A percentile compares a stretch with the other conserved stretches of the same genome.
Conservation (phyloP, 2,329 filamentous ascomycete genomes). For the Colletotrichum endophyticum region DNA sequence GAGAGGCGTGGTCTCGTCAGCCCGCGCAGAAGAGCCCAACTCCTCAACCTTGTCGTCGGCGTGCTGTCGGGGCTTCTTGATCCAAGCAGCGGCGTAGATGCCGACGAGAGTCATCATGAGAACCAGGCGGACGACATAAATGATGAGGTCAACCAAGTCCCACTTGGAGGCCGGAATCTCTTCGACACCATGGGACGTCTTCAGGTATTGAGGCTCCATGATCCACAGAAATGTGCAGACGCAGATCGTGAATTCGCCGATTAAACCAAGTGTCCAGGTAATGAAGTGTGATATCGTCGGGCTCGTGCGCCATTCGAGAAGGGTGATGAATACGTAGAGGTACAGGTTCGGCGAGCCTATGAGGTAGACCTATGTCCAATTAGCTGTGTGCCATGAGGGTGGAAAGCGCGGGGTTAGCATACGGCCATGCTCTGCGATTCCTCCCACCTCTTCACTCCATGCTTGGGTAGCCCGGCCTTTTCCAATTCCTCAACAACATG, state of each 20-base stretch:
- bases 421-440: constrained; percentile 18
- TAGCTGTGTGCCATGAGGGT: constrained; percentile 15
- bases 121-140: constrained; percentile 72
- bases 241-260: constrained; percentile 76
- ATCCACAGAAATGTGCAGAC: constrained; percentile 73
- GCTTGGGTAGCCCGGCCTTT: neutral
- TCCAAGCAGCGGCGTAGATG: constrained; percentile 47
- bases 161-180: constrained; percentile 38
- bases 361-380: constrained; percentile 73
- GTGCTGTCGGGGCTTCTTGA: constrained; percentile 43
- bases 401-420: neutral
- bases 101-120: constrained; percentile 66
- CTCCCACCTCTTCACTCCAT: neutral
- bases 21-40: constrained; percentile 27
- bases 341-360: constrained; percentile 87
- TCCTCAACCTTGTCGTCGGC: constrained; percentile 44
- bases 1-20: constrained; percentile 68
- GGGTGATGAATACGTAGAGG: constrained; percentile 81
- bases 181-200: neutral
- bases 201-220: constrained; percentile 29
- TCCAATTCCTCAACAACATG: constrained; percentile 16
- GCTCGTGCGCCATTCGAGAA: constrained; percentile 82
- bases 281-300: constrained; percentile 81
- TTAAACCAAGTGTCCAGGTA: constrained; percentile 77
- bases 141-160: constrained; percentile 68